Evolutionary conservation across 2,329 filamentous ascomycete species (phyloP), one percentile per base, ranked within the genome.

Genomic region (Cryphonectria parasitica): DNA sequence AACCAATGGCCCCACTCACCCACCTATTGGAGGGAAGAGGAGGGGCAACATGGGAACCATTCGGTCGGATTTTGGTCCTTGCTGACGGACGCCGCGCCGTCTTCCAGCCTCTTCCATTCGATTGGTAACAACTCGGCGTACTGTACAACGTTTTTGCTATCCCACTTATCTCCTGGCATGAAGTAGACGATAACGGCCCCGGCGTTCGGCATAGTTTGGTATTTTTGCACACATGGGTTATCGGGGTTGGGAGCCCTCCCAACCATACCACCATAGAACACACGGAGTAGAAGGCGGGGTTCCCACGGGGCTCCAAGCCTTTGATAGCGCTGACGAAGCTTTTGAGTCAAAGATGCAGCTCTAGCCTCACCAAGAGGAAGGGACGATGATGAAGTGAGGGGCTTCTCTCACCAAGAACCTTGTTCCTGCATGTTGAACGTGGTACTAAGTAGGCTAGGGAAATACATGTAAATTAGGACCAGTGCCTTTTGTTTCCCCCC

Each of bases 61-160:
- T 61, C 71, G 71, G 71, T 65, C 34, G 68, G 68, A 72, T 72
- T 43, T 70, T 72, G 68, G 39, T 36, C 70, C 70, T 70, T 70
- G 70, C 70, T 72, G 67, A 72, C 61, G 60, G 45, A n/a, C 31
- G 41, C 25, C 19, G 45, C 22, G 10, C 54, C 34, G 34, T 34
- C 34, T 34, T 34, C 34, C 34, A 34, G 6, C 34, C 6, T 36
- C 45, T 36, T 34, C 43, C 63, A 6, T 22, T 34, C 22, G 28
- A 39, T 17, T 28, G 63, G 19, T 64, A 34, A 3, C 17, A 43
- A 15, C 22, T 45, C 34, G 34, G 34, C 34, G 10, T 39, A 49
- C 61, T 34, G 62, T 41, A 39, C 69, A 66, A 13, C 17, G 36
- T 13, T 34, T 45, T 4, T 36, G 28, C 67, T 61, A 36, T 22